Base-by-base conservation (phyloP, 2,329 filamentous ascomycete species). In the Sarocladium kiliense region DNA sequence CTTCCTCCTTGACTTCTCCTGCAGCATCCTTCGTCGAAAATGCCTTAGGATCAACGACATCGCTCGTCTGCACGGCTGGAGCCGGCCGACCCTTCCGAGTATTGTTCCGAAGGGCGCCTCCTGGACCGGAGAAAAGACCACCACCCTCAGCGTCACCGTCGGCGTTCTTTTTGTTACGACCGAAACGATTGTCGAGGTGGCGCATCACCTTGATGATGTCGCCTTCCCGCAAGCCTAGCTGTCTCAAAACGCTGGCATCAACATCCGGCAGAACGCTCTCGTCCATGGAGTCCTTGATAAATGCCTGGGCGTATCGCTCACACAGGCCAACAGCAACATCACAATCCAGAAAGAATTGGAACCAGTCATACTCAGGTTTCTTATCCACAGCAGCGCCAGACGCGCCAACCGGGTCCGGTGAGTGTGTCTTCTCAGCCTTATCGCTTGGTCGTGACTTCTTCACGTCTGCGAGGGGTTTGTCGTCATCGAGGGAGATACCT, bases 191-290 rank as follows among this genome's bases (percentile, higher is more conserved):
- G 69, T 99, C 93, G 55, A 99, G 72, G 63, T 82, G 83, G 60
- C 93, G 92, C 85, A 94, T 97, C 6, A 99, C 89, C 59, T 96
- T 92, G 64, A 99, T 84, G 57, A 97, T 96, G 69, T 99, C 94
- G 25, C 94, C 94, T 71, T 97, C 94, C 58, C 95, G 92, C 50
- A 99, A 72, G n/a, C 94, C 94, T 41, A 99, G 76, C 14, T 88
- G 96, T 39, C 94, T 86, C 49, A 99, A 77, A 18, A 93, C 84
- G 58, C 82, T 84, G 4, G 90, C 84, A 55, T 92, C 89, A 53
- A 99, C 93, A 64, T 97, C 94, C 3, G 91, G 88, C 57, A 97
- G 73, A 37, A 96, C 86, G 59, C 89, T 92, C 69, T 97, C 92
- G 61, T 96, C 92, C 91, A 99, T 97, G 23, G 92, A 94, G 66